Evolutionary conservation across 352 stramenopile genomes (phyloP), one percentile per base, ranked within the genome.

Genomic region (Phytophthora podocarpi): DNA sequence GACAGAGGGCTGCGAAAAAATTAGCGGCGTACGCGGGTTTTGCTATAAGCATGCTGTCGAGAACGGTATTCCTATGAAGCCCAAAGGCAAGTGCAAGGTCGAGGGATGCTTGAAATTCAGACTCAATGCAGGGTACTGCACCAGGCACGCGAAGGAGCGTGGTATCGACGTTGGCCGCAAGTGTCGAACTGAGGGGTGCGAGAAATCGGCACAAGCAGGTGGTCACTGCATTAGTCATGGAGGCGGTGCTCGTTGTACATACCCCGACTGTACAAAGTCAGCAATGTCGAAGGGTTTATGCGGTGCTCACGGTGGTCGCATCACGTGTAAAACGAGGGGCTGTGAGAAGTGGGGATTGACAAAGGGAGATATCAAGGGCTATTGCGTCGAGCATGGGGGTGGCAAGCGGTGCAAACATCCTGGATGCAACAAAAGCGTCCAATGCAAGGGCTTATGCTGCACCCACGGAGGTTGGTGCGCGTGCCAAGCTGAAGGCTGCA

Each of bases 311-410:
- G 57, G 64, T 7, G 64, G 58, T n/a, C 64, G 59, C 8, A 68
- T 56, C 20, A 67, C 52, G 8, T 72, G 63, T 35, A 72, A 72
- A 15, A 42, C 40, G 1, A 43, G 52, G 6, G 63, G 43, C 2
- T 72, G 63, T 24, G 35, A 63, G 31, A 67, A 72, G 9, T 64
- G 58, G 57, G 63, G 63, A 0, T 23, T 72, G 3, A 53, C 58
- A 8, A 23, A 34, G 16, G 63, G 63, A 18, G 31, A 54, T 26
- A 27, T 63, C 5, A 72, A 72, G 31, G 63, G 63, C 5, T 72
- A 59, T 42, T 72, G 63, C 13, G 50, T 72, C n/a, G 45, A 72
- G n/a, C 63, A 72, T 15, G 63, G 63, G 6, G 63, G 57, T 30
- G 63, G 63, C 6, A 32, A 50, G 8, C 63, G 63, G 0, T 72